Evolutionary conservation across 805 yeast species (phyloP).

Genomic region (Ogataea glucozyma): DNA sequence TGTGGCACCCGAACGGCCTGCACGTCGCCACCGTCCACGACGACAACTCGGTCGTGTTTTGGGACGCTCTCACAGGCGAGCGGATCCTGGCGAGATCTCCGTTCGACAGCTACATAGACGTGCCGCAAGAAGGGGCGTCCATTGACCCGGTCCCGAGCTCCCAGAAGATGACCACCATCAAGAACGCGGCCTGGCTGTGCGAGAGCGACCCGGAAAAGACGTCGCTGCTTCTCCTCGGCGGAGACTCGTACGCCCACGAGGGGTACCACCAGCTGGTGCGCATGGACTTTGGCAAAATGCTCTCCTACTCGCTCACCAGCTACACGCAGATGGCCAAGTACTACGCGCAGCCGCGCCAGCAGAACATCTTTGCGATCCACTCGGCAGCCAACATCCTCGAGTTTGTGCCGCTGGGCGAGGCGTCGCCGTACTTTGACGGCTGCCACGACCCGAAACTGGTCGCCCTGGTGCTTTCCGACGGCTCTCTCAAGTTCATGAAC

Average conservation of each 20-base stretch:
- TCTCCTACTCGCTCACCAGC: conserved; percentile 77
- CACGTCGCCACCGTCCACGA: conserved; percentile 77
- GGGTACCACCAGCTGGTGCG: conserved; percentile 50
- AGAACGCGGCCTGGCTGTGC: conserved; percentile 74
- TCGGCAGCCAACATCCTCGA: conserved; percentile 44
- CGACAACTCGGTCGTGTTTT: conserved; percentile 84
- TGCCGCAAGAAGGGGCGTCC: too few relatives aligned
- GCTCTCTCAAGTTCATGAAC: conserved; percentile 61
- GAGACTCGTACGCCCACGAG: conserved; percentile 48
- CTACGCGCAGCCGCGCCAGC: conserved; percentile 61
- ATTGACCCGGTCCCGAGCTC: conserved; percentile 42
- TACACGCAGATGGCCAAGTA: conserved; percentile 80
- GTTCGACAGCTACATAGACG: conserved; percentile 63
- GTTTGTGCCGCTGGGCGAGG: conserved; percentile 54
- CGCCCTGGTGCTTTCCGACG: conserved; percentile 58
- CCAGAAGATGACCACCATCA: conserved; percentile 43
- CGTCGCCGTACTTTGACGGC: conserved; percentile 79
- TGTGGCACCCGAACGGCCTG: conserved; percentile 92
- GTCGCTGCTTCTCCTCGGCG: conserved; percentile 68
- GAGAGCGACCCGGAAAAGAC: conserved; percentile 80
- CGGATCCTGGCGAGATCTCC: conserved; percentile 72
- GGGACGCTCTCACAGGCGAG: conserved; percentile 86
- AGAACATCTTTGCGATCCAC: conserved; percentile 56
- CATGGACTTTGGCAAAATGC: conserved; percentile 77
- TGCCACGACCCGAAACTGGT: conserved; percentile 73